These are phyloP conservation scores for Phialemonium atrogriseum DNA, from an alignment of 2,329 filamentous ascomycete species.

Conservation along the genomic window DNA sequence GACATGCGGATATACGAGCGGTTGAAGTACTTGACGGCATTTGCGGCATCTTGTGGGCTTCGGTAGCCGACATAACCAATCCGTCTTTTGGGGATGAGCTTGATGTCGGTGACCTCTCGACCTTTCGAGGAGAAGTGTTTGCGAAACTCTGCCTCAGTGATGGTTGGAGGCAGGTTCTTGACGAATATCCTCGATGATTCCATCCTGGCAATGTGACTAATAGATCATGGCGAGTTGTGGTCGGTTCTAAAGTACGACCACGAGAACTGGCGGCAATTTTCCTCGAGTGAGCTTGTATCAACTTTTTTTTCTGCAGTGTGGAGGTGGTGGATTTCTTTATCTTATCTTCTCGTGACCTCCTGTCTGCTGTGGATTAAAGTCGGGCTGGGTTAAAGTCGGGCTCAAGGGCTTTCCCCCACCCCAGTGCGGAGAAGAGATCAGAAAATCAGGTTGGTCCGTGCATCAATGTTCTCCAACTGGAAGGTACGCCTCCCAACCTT, in stretches of 20 bases:
- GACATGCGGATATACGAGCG: constrained; percentile 93
- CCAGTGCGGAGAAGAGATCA: too few species aligned
- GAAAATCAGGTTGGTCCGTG: too few species aligned
- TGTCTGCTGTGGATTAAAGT: too few species aligned
- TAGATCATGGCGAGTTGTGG: too few species aligned
- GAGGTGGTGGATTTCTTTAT: constrained; percentile 5
- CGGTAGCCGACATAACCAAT: constrained; percentile 97
- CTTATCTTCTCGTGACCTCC: constrained; percentile 6
- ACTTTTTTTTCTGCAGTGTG: constrained; percentile 1
- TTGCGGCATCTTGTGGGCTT: constrained; percentile 66
- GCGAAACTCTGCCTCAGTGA: constrained; percentile 76
- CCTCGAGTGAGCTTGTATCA: too few species aligned
- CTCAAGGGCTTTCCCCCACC: too few species aligned
- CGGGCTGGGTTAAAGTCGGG: too few species aligned
- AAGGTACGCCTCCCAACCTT: too few species aligned
- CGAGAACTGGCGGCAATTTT: too few species aligned
- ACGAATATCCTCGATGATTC: constrained; percentile 67
- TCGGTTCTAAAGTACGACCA: too few species aligned
- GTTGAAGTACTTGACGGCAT: constrained; percentile 92
- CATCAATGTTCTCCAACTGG: background rate
- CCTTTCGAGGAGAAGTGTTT: constrained; percentile 76
- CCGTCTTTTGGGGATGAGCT: constrained; percentile 78
- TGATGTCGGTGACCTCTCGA: constrained; percentile 78
- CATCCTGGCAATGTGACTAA: too few species aligned
- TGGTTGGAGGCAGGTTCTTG: constrained; percentile 75